Conservation (phyloP, 169 alveolate genomes). For the Plasmodium reichenowi region DNA sequence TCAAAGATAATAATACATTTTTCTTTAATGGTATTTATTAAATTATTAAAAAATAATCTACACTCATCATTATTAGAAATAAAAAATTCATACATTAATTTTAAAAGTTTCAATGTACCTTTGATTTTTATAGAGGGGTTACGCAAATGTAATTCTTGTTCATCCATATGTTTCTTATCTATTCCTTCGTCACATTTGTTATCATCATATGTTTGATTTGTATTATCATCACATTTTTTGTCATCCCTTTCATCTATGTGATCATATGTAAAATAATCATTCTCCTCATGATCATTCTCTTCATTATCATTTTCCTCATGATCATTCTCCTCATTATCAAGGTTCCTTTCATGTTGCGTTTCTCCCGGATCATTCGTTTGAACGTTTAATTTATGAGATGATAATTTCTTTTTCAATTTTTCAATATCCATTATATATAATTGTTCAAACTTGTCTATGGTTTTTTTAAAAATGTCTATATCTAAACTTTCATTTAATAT, state of each 20-base stretch:
- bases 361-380: background rate
- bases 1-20: conserved; percentile 15
- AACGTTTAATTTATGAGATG: background rate
- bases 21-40: conserved; percentile 34
- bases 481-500: conserved; percentile 29
- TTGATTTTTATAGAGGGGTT: conserved; percentile 6
- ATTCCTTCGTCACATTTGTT: background rate
- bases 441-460: conserved; percentile 49
- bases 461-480: conserved; percentile 24
- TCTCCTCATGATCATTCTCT: background rate
- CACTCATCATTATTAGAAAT: conserved; percentile 36
- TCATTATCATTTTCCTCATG: background rate
- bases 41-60: conserved; percentile 40
- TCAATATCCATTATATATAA: conserved; percentile 6
- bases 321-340: background rate
- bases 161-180: background rate
- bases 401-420: conserved; percentile 5
- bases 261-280: background rate
- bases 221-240: background rate
- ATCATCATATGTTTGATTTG: background rate
- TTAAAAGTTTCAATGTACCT: conserved; percentile 37
- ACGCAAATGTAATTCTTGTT: conserved; percentile 7
- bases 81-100: conserved; percentile 47
- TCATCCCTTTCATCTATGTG: background rate
- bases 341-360: background rate